Evolutionary conservation across 2,329 filamentous ascomycete genomes (phyloP).

Genomic region (Alternaria alternata): DNA sequence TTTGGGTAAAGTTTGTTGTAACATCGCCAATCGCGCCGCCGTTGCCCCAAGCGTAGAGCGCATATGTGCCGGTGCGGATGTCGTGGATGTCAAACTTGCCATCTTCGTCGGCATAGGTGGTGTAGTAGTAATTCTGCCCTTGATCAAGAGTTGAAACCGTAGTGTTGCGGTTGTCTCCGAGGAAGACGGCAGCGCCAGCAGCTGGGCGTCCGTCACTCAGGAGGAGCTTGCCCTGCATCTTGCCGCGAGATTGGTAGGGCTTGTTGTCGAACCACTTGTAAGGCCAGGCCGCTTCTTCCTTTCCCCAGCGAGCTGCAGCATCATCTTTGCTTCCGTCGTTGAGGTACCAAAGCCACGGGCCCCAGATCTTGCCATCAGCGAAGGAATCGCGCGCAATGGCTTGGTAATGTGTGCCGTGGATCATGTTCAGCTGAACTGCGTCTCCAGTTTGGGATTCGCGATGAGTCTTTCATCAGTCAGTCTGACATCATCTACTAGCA

Average conservation of each 20-base stretch:
- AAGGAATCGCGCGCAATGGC: slow-evolving; percentile 42
- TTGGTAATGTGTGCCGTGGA: slow-evolving; percentile 59
- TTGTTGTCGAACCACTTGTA: slow-evolving; percentile 60
- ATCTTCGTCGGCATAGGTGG: slow-evolving; percentile 53
- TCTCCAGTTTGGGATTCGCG: slow-evolving; percentile 61
- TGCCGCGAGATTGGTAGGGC: slow-evolving; percentile 60
- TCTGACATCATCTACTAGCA: not conserved
- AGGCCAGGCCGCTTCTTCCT: slow-evolving; percentile 58
- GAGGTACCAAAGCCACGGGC: slow-evolving; percentile 53
- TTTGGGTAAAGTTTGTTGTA: slow-evolving; percentile 54
- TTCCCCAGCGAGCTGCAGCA: slow-evolving; percentile 49
- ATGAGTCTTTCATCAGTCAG: slow-evolving; percentile 48
- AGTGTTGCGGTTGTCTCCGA: slow-evolving; percentile 58
- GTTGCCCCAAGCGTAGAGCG: slow-evolving; percentile 61
- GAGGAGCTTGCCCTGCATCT: slow-evolving; percentile 54
- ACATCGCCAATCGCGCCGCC: slow-evolving; percentile 57
- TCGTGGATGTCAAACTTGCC: slow-evolving; percentile 57
- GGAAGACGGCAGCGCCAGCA: slow-evolving; percentile 58
- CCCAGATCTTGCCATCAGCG: slow-evolving; percentile 50
- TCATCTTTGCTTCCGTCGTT: slow-evolving; percentile 60
- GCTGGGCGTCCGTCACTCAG: slow-evolving; percentile 61
- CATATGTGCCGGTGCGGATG: slow-evolving; percentile 57
- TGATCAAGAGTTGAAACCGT: slow-evolving; percentile 58
- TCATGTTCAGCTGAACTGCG: slow-evolving; percentile 63
- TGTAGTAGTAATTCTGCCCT: slow-evolving; percentile 61